Evolutionary conservation across 2,329 filamentous ascomycete species (phyloP), one percentile per base, ranked within the genome.

Genomic region (Exophiala lecanii-corni): DNA sequence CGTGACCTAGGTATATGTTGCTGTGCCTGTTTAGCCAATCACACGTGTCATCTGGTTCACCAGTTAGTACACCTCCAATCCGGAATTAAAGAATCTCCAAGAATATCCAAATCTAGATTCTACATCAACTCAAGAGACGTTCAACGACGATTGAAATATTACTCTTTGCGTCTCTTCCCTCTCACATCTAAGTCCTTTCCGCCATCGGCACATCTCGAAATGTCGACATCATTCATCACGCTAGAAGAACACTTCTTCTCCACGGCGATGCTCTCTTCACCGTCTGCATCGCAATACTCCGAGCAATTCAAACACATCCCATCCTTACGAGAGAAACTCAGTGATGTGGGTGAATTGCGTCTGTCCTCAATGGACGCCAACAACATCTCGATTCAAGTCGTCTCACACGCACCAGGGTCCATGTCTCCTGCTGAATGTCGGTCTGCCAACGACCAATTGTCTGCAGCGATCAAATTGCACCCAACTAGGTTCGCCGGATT

Each of bases 401-500:
- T 55, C 20, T 55, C 52, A 1, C 52, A 55, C 31, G 50, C 47
- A 1, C 47, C 52, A 5, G 50, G 42, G 2, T 16, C 43, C 15
- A 33, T 44, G 20, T 41, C 50, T 3, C n/a, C 43, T 5, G 25
- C 34, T 4, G 42, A 46, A 33, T 55, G 52, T 35, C 30, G 35
- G 7, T 23, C 40, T 3, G 52, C 50, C 9, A 55, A 55, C 25
- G 40, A 48, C 20, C 52, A 55, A 25, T 45, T 55, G n/a, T 36
- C 41, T n/a, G 23, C 35, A 12, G 47, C 47, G 3, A 62, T 70
- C 15, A 26, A 26, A 26, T 26, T 12, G 23, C 56, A 54, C 17
- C 56, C 65, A 23, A 17, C 43, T 18, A 68, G 67, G 16, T 62
- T 71, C 30, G 63, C 62, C 2, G 70, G 62, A 3, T 66, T 73